Evolutionary conservation across 495 filamentous ascomycete genomes (phyloP).

Genomic region (Staphylotrichum longicolle): DNA sequence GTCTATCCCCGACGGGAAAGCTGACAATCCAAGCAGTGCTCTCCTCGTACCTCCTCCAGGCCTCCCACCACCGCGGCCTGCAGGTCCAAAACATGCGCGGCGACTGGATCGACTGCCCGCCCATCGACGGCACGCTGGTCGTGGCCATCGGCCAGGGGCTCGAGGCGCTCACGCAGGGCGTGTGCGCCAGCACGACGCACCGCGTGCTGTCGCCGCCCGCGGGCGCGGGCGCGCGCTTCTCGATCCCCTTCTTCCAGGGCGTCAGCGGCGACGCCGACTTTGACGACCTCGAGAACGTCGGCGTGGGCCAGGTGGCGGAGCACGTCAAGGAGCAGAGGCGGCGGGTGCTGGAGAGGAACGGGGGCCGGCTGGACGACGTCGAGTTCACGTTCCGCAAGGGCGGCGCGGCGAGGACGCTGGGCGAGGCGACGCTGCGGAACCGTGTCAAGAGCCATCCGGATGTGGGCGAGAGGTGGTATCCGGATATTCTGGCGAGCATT

Average conservation of each 20-base stretch:
- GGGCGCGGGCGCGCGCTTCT: constrained; percentile 71
- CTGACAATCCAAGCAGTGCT: constrained; percentile 48
- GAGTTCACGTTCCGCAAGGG: constrained; percentile 76
- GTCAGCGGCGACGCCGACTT: constrained; percentile 79
- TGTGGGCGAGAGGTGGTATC: constrained; percentile 84
- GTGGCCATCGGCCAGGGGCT: constrained; percentile 92
- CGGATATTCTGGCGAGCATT: constrained; percentile 58
- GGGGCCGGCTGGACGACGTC: constrained; percentile 62
- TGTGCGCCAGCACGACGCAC: constrained; percentile 84
- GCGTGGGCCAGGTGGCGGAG: constrained; percentile 65
- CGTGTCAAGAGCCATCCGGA: constrained; percentile 88
- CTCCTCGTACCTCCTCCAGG: constrained; percentile 83
- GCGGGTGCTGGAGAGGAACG: constrained; percentile 48
- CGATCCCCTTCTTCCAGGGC: constrained; percentile 90
- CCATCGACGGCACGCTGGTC: constrained; percentile 63
- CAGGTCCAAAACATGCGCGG: constrained; percentile 84
- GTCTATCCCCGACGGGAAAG: background rate
- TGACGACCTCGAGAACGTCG: constrained; percentile 58
- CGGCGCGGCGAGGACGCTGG: constrained; percentile 59
- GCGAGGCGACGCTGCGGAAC: constrained; percentile 82
- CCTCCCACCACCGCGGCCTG: constrained; percentile 70
- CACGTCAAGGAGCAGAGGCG: constrained; percentile 58
- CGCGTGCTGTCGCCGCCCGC: constrained; percentile 66
- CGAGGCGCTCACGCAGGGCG: constrained; percentile 84
- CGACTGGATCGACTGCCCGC: constrained; percentile 76